Evolutionary conservation across 2,329 filamentous ascomycete species (phyloP).

Genomic region (Pseudocercospora crystallina): DNA sequence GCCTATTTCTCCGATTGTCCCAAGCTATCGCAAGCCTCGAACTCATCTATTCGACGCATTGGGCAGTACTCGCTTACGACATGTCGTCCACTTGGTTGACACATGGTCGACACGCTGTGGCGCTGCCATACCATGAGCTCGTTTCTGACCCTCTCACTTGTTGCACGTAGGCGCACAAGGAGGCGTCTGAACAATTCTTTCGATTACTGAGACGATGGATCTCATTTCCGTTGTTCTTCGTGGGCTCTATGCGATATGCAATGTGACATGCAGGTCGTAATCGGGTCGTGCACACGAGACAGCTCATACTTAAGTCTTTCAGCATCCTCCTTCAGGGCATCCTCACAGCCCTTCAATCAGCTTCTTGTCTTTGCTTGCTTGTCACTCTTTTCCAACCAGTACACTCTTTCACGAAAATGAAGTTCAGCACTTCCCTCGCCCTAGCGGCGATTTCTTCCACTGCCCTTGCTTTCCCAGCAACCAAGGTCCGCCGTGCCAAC

Average conservation of each 20-base stretch:
- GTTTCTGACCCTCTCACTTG: not conserved
- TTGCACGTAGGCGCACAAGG: not conserved
- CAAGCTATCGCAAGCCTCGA: not conserved
- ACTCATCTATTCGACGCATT: constrained; percentile 2
- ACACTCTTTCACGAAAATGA: constrained; percentile 14
- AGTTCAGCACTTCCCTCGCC: constrained; percentile 21
- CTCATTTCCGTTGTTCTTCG: constrained; percentile 8
- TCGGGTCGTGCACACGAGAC: not conserved
- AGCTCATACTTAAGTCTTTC: not conserved
- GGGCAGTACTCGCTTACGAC: not conserved
- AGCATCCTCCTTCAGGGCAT: not conserved
- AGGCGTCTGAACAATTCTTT: not conserved
- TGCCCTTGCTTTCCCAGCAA: constrained; percentile 22
- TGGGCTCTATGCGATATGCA: not conserved
- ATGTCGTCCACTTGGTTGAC: not conserved
- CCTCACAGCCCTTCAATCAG: not conserved
- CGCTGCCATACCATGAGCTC: not conserved
- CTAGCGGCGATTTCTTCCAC: constrained; percentile 29
- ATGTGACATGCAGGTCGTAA: not conserved
- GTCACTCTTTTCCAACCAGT: constrained; percentile 7
- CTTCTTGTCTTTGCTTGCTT: not conserved
- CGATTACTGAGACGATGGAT: not conserved
- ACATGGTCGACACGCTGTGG: not conserved
- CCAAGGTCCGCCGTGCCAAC: constrained; percentile 9
- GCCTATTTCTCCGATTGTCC: constrained; percentile 1